Conservation (phyloP, 345 rosid genomes). For the Dipteronia dyeriana region DNA sequence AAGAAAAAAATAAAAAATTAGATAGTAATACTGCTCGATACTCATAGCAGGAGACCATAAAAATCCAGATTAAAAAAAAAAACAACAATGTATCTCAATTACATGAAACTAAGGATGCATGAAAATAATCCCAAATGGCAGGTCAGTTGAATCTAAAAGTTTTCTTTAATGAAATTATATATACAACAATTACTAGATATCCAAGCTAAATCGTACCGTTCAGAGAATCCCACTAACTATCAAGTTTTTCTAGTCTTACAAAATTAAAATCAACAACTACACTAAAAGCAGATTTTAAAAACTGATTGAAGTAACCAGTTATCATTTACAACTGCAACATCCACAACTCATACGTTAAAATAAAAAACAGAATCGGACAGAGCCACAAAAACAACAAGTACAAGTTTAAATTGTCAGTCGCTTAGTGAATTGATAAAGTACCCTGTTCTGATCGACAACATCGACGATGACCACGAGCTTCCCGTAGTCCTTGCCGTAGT, state of each 20-base stretch:
- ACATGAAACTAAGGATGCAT: background rate
- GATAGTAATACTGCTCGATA: background rate
- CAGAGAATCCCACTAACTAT: no score
- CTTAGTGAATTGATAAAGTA: slow-evolving; percentile 11
- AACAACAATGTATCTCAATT: background rate
- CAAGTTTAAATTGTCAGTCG: background rate
- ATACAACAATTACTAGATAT: background rate
- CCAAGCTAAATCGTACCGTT: background rate
- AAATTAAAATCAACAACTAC: background rate
- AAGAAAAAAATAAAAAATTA: background rate
- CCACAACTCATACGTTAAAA: background rate
- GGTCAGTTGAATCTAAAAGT: no score
- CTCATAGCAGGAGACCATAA: background rate
- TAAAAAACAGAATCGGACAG: background rate
- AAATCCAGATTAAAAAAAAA: background rate
- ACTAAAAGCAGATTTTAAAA: background rate
- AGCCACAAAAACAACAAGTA: background rate
- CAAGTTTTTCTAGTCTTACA: background rate
- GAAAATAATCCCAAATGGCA: no score
- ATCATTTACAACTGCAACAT: slow-evolving; percentile 60
- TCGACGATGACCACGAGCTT: slow-evolving; percentile 91
- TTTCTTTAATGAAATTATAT: no score
- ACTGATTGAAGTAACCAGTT: slow-evolving; percentile 43
- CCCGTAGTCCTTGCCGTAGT: slow-evolving; percentile 87
- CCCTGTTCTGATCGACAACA: slow-evolving; percentile 88